Conservation (phyloP, 225 moss, liverwort and hornwort genomes). For the Physcomitrellopsis africana region DNA sequence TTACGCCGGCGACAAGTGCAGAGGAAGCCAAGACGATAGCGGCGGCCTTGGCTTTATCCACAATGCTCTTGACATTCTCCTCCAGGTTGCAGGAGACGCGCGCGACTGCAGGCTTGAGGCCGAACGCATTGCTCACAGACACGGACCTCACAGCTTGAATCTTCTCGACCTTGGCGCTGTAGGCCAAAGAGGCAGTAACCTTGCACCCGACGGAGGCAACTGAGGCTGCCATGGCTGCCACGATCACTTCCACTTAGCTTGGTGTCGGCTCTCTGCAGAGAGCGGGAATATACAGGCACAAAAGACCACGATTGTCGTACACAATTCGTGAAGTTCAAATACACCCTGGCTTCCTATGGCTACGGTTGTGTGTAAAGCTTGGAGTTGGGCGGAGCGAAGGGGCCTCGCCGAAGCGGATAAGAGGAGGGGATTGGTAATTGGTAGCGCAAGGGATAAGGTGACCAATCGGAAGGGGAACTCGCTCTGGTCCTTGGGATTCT, state of each 20-base stretch:
- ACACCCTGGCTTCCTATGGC: slow-evolving; percentile 23
- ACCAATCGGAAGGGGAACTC: background rate
- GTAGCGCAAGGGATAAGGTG: slow-evolving; percentile 39
- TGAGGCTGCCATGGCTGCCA: slow-evolving; percentile 75
- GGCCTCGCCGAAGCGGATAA: slow-evolving; percentile 25
- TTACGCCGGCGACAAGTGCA: slow-evolving; percentile 71
- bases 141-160: slow-evolving; percentile 18
- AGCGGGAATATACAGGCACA: no score
- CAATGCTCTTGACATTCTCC: slow-evolving; percentile 60
- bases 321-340: background rate
- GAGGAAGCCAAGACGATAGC: slow-evolving; percentile 74
- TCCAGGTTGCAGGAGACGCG: slow-evolving; percentile 64
- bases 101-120: slow-evolving; percentile 41
- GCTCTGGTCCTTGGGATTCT: background rate
- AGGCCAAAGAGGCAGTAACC: slow-evolving; percentile 48
- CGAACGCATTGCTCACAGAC: slow-evolving; percentile 57
- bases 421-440: slow-evolving; percentile 32
- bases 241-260: background rate
- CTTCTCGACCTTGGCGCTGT: slow-evolving; percentile 41
- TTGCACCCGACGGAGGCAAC: slow-evolving; percentile 77
- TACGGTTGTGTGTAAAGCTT: slow-evolving; percentile 24
- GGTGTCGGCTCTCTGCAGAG: background rate
- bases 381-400: background rate
- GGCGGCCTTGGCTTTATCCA: slow-evolving; percentile 69
- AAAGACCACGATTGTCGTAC: background rate